Evolutionary conservation across 2,329 filamentous ascomycete genomes (phyloP), one percentile per base, ranked within the genome.

Genomic region (Hymenoscyphus occultus): DNA sequence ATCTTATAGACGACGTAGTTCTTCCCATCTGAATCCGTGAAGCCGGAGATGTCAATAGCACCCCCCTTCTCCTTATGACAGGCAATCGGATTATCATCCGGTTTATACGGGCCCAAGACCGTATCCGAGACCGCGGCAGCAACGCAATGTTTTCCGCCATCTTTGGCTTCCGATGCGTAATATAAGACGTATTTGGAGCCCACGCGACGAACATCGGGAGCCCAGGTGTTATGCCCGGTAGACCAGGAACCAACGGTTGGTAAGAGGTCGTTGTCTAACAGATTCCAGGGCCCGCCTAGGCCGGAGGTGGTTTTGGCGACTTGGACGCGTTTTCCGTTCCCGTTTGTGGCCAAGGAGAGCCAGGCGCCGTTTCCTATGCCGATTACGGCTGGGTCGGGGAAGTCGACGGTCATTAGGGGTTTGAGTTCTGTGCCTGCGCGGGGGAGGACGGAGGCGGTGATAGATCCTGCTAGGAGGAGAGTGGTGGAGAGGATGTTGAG

Each of bases 21-120:
- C 39, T 74, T 80, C 35, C 83, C 83, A 56, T 82, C 80, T 12
- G 74, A 72, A 71, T 90, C 87, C 9, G 76, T 71, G 75, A 88
- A 90, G 3, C 84, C 85, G 0, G 83, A 78, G 0, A 87, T 78
- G 71, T 90, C 88, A 70, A 90, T 90, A 22, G 86, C 82, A 42
- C 87, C 87, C 19, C 87, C 86, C 61, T 79, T 71, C 5, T 78
- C 77, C 0, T 80, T 70, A 0, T 81, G 81, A 69, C 87, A 89
- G 19, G 81, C 80, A 40, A 87, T 57, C 4, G 45, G 45, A 9
- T 22, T 19, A 2, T n/a, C 1, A 51, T 51, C 45, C 5, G 45
- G n/a, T 9, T 9, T 10, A 22, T 51, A 51, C 19, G 45, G 45
- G 1, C 45, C 45, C 45, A 51, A 19, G 10, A 51, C n/a, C 19